These are phyloP conservation scores for Nigrospora oryzae DNA, from an alignment of 2,329 filamentous ascomycete species.

Conservation along the genomic window DNA sequence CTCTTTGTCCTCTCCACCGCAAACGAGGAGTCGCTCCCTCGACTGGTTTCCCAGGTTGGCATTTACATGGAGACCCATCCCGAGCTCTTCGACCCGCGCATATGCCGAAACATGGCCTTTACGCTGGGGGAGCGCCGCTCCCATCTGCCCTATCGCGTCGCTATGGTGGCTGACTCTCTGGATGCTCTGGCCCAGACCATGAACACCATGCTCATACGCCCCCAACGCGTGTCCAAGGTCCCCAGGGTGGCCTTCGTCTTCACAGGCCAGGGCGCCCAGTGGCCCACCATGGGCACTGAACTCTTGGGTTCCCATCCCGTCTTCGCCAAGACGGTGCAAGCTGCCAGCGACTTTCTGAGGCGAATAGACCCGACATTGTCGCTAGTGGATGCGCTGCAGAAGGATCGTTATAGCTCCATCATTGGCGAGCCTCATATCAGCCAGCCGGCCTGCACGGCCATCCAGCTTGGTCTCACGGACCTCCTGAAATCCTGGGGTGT, in stretches of 20 bases:
- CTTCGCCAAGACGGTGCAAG: constrained; percentile 9
- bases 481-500: constrained; percentile 21
- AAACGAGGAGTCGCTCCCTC: constrained; percentile 9
- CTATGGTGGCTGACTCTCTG: constrained; percentile 8
- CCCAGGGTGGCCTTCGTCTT: constrained; percentile 17
- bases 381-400: constrained; percentile 2
- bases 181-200: constrained; percentile 12
- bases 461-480: constrained; percentile 32
- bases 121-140: constrained; percentile 21
- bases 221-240: constrained; percentile 6
- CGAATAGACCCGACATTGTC: constrained; percentile 8
- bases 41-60: constrained; percentile 12
- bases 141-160: constrained; percentile 13
- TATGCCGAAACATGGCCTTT: constrained; percentile 18
- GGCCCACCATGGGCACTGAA: constrained; percentile 22
- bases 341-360: constrained; percentile 4
- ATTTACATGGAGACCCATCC: constrained; percentile 15
- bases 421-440: constrained; percentile 16
- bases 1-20: constrained; percentile 9
- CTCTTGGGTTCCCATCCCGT: constrained; percentile 11
- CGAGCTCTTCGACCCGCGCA: constrained; percentile 11
- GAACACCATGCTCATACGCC: constrained; percentile 11
- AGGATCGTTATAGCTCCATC: constrained; percentile 8
- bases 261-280: constrained; percentile 29
- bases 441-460: constrained; percentile 31